These are phyloP conservation scores for Suillus clintonianus DNA, from an alignment of 768 basidiomycete species.

Conservation along the genomic window DNA sequence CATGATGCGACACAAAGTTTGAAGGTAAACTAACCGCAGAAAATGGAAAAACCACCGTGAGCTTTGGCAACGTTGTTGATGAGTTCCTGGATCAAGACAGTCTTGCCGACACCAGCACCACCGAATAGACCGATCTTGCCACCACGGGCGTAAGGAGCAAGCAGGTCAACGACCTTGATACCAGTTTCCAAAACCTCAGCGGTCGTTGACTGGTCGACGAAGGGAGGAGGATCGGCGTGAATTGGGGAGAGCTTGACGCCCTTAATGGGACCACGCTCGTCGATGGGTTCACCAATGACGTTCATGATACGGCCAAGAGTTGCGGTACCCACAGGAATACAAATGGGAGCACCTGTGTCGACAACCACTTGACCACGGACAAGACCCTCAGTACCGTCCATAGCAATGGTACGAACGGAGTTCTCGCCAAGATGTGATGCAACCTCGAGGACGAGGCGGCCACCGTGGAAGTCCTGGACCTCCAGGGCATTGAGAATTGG, in stretches of 20 bases:
- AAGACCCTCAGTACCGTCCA: conserved; percentile 99
- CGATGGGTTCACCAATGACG: conserved; percentile 99
- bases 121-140: conserved; percentile 99
- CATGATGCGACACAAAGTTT: not conserved
- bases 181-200: conserved; percentile 99
- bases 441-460: conserved; percentile 98
- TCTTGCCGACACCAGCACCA: conserved; percentile 99
- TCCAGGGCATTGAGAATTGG: conserved; percentile 99
- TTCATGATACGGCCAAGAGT: conserved; percentile 99
- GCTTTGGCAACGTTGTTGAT: conserved; percentile 99
- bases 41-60: conserved; percentile 99
- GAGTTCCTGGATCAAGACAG: conserved; percentile 98
- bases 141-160: conserved; percentile 99
- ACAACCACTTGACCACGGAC: conserved; percentile 97
- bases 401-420: conserved; percentile 98
- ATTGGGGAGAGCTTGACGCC: conserved; percentile 91
- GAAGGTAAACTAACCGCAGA: conserved; percentile 68
- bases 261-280: conserved; percentile 98
- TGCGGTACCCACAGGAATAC: conserved; percentile 91
- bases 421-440: conserved; percentile 99
- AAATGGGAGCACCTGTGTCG: conserved; percentile 96
- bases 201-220: conserved; percentile 98
- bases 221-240: conserved; percentile 95
- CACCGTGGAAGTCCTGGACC: conserved; percentile 91
- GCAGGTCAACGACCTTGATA: conserved; percentile 99